phyloP scores from a whole-genome alignment of 352 stramenopile species.

The Phytophthora cajani region DNA sequence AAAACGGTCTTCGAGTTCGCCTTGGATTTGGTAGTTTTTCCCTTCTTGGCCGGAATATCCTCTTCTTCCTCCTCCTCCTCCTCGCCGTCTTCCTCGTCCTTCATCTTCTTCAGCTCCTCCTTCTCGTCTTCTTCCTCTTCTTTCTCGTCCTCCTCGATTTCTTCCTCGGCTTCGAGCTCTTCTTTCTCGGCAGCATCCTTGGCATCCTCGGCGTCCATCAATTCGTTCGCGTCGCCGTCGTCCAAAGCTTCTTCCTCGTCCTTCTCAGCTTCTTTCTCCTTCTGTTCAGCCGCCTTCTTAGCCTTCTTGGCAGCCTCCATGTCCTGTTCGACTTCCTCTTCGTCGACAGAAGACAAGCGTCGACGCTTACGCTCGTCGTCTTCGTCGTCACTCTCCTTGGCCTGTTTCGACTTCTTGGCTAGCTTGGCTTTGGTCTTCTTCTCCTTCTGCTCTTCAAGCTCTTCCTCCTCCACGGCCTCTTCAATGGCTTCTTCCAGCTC shows the following conservation, averaged over 20 bases:
- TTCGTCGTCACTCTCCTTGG: conserved; percentile 2
- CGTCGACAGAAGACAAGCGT: conserved; percentile 25
- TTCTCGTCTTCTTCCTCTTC: conserved; percentile 24
- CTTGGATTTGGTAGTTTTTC: background rate
- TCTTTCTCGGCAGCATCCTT: conserved; percentile 34
- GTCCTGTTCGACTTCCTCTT: conserved; percentile 37
- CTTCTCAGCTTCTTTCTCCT: conserved; percentile 34
- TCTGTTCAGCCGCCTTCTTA: conserved; percentile 26
- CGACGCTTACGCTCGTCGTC: conserved; percentile 11
- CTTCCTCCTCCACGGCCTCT: conserved; percentile 10
- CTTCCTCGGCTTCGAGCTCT: conserved; percentile 30
- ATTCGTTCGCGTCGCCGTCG: conserved; percentile 26
- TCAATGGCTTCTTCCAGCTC: background rate
- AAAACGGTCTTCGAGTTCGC: conserved; percentile 7
- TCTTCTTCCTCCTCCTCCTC: conserved; percentile 29
- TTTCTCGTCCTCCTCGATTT: conserved; percentile 20
- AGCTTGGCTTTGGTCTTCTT: conserved; percentile 10
- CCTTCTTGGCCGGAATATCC: background rate
- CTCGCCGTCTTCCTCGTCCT: conserved; percentile 16
- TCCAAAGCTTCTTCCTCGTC: conserved; percentile 35
- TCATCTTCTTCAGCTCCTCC: conserved; percentile 20
- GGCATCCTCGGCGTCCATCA: conserved; percentile 23
- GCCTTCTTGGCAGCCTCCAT: conserved; percentile 33
- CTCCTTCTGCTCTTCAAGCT: conserved; percentile 18
- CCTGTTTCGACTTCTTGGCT: conserved; percentile 12